These are phyloP conservation scores for Taphrina flavorubra DNA, from an alignment of 1,139 yeast genomes.

Conservation along the genomic window DNA sequence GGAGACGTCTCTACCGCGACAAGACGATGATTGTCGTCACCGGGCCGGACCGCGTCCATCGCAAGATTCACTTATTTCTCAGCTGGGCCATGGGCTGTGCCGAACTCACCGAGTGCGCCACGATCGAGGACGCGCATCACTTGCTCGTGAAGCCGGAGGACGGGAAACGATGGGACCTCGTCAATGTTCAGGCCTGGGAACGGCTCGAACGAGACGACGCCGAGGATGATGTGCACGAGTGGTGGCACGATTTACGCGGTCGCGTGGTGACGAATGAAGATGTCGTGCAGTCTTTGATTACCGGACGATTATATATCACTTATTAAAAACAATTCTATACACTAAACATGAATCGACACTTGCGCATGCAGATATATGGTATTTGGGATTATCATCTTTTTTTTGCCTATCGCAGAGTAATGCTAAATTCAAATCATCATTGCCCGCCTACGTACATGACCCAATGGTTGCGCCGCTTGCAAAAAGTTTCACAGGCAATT, in stretches of 20 bases:
- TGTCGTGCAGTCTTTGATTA: conserved; percentile 37
- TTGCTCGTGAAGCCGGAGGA: conserved; percentile 18
- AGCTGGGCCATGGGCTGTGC: conserved; percentile 40
- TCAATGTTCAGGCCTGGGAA: conserved; percentile 9
- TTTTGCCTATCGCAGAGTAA: too few species aligned
- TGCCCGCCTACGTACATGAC: too few species aligned
- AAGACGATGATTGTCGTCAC: conserved; percentile 33
- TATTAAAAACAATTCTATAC: background rate
- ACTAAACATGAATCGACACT: too few species aligned
- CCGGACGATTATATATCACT: conserved; percentile 25
- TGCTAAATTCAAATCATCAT: too few species aligned
- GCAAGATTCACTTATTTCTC: conserved; percentile 33
- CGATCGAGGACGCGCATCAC: conserved; percentile 27
- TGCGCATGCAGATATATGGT: too few species aligned
- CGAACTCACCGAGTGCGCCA: conserved; percentile 21
- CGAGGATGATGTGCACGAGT: background rate
- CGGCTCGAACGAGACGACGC: background rate
- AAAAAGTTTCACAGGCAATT: background rate
- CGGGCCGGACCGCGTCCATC: conserved; percentile 4
- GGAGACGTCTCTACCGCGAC: conserved; percentile 7
- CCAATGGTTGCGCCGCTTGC: background rate
- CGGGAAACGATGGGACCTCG: conserved; percentile 27
- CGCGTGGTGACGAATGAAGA: conserved; percentile 35
- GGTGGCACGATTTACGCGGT: conserved; percentile 1
- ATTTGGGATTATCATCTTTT: too few species aligned